Evolutionary conservation across 495 filamentous ascomycete species (phyloP).

Genomic region (Trichocladium uniseriatum): DNA sequence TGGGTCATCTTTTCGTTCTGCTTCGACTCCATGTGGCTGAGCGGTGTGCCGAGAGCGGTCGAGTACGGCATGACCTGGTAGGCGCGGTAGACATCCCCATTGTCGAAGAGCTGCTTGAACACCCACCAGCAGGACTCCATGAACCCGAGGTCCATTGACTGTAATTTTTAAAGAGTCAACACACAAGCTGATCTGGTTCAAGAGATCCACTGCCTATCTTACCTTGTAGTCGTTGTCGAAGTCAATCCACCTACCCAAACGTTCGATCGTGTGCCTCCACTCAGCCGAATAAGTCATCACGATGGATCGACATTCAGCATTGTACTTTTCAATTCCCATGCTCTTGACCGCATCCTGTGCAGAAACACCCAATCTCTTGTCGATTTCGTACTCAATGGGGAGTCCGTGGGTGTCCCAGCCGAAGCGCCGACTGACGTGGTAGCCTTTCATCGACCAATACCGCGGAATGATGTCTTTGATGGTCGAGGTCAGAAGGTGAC

Average conservation of each 20-base stretch:
- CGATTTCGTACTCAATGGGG: conserved; percentile 92
- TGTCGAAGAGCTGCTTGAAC: conserved; percentile 77
- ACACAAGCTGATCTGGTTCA: no score
- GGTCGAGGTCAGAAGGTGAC: conserved; percentile 80
- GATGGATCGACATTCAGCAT: conserved; percentile 77
- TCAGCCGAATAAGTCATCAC: conserved; percentile 82
- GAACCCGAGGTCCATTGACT: conserved; percentile 69
- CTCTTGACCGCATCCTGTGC: conserved; percentile 74
- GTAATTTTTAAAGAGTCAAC: no score
- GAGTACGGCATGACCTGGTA: conserved; percentile 87
- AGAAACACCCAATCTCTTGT: conserved; percentile 81
- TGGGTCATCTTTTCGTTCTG: conserved; percentile 85
- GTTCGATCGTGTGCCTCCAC: conserved; percentile 81
- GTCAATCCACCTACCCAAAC: conserved; percentile 88
- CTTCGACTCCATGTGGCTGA: conserved; percentile 80
- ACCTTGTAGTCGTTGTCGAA: conserved; percentile 88
- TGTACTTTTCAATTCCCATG: conserved; percentile 79
- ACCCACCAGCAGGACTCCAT: conserved; percentile 95
- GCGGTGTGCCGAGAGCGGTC: conserved; percentile 70
- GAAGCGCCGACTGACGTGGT: conserved; percentile 59
- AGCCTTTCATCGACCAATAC: conserved; percentile 92
- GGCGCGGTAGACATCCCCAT: conserved; percentile 72
- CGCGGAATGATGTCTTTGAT: conserved; percentile 91
- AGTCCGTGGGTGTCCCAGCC: conserved; percentile 83
- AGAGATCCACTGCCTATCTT: no score